These are phyloP conservation scores for Ziziphus jujuba DNA, from an alignment of 306 rosid species.

Conservation along the genomic window DNA sequence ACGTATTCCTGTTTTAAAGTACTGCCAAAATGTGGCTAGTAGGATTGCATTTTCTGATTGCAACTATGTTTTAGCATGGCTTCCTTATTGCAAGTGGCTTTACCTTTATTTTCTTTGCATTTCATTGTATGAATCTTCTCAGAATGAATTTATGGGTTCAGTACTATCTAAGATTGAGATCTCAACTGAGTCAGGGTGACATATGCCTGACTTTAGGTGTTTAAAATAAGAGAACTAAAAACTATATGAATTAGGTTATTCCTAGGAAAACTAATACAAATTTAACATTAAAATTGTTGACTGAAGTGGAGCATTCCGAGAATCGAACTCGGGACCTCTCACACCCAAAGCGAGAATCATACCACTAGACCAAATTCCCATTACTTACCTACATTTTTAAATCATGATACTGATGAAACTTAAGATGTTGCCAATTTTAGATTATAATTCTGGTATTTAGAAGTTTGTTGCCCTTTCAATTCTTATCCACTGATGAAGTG, in stretches of 20 bases:
- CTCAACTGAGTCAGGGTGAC: too few relatives aligned
- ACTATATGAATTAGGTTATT: background rate
- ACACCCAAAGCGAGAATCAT: slow-evolving; percentile 45
- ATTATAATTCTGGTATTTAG: too few relatives aligned
- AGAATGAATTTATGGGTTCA: background rate
- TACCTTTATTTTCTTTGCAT: too few relatives aligned
- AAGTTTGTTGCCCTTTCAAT: too few relatives aligned
- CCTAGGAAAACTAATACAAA: background rate
- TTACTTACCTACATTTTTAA: background rate
- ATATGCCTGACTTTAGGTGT: background rate
- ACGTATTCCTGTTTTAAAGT: background rate
- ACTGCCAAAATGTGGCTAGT: too few relatives aligned
- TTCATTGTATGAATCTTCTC: too few relatives aligned
- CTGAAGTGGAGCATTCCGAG: background rate
- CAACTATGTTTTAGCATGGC: background rate
- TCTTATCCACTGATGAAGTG: too few relatives aligned
- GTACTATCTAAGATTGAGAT: background rate
- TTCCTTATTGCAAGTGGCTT: too few relatives aligned
- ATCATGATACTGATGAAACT: too few relatives aligned
- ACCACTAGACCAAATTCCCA: slow-evolving; percentile 63
- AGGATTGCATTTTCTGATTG: slow-evolving; percentile 2
- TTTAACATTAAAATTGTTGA: background rate
- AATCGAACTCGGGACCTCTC: slow-evolving; percentile 2
- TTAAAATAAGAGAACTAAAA: background rate
- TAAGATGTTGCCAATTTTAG: too few relatives aligned